Conservation (phyloP, 2,329 filamentous ascomycete species). For the Hypoxylon sp. region DNA sequence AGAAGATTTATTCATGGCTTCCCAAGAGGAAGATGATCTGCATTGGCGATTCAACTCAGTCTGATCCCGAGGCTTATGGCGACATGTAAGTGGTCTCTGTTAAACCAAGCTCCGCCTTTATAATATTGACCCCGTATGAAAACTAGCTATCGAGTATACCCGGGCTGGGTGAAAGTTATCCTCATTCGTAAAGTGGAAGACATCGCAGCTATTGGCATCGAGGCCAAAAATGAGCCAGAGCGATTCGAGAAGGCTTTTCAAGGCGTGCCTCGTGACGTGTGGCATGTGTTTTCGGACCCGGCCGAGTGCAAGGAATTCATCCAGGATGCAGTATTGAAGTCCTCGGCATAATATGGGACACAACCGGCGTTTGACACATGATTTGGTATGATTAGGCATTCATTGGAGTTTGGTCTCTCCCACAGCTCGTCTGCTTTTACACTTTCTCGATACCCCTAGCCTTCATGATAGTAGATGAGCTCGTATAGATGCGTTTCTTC, state of each 20-base stretch:
- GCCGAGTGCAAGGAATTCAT: slow-evolving; percentile 70
- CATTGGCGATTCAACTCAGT: slow-evolving; percentile 92
- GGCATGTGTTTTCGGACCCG: slow-evolving; percentile 88
- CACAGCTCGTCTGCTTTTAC: background rate
- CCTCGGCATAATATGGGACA: slow-evolving; percentile 9
- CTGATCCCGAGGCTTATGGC: slow-evolving; percentile 90
- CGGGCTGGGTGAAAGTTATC: slow-evolving; percentile 85
- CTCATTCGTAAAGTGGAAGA: slow-evolving; percentile 88
- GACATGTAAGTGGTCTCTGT: slow-evolving; percentile 72
- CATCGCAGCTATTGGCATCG: slow-evolving; percentile 77
- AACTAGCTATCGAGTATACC: slow-evolving; percentile 71
- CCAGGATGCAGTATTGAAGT: slow-evolving; percentile 51
- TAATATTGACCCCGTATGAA: slow-evolving; percentile 21
- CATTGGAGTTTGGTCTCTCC: background rate
- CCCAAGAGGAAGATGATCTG: slow-evolving; percentile 84
- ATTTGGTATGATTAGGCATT: background rate
- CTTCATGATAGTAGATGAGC: background rate
- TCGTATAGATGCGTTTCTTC: background rate
- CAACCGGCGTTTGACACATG: background rate
- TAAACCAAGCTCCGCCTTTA: background rate
- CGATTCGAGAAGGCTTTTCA: slow-evolving; percentile 89
- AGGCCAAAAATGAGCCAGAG: slow-evolving; percentile 79
- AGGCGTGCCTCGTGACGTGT: slow-evolving; percentile 76
- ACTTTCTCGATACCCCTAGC: slow-evolving; percentile 11
- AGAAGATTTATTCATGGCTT: slow-evolving; percentile 83